phyloP scores from a whole-genome alignment of 2,329 filamentous ascomycete genomes.

The Ophiobolus disseminans region DNA sequence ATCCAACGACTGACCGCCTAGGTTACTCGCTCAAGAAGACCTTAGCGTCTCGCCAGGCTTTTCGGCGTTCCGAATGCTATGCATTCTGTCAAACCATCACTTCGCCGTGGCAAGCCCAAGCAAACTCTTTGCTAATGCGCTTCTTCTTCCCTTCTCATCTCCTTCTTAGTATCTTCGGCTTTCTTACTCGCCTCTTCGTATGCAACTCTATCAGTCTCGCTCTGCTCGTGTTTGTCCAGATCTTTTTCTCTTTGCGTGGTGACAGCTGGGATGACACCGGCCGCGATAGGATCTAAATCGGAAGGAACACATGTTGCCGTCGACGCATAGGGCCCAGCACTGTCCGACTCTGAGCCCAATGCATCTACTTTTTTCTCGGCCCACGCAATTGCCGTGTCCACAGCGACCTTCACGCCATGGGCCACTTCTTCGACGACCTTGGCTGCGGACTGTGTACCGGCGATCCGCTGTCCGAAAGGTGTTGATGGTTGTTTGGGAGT shows the following conservation, averaged over 20 bases:
- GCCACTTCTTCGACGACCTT: constrained; percentile 25
- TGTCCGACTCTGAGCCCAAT: constrained; percentile 27
- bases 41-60: too few species aligned
- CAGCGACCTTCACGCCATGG: constrained; percentile 25
- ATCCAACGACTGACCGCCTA: too few species aligned
- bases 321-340: constrained; percentile 41
- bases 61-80: too few species aligned
- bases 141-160: not conserved
- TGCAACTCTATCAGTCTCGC: not conserved
- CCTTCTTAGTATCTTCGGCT: not conserved
- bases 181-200: not conserved
- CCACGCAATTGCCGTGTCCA: constrained; percentile 33
- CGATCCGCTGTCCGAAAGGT: constrained; percentile 12
- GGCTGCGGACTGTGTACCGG: constrained; percentile 20
- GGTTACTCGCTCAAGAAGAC: too few species aligned
- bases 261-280: constrained; percentile 34
- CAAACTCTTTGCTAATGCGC: too few species aligned
- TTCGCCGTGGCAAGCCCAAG: too few species aligned
- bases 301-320: constrained; percentile 41
- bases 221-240: not conserved
- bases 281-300: constrained; percentile 44
- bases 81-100: too few species aligned
- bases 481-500: not conserved
- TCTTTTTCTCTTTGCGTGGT: constrained; percentile 6
- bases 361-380: constrained; percentile 35